These are phyloP conservation scores for Phytophthora vignae DNA, from an alignment of 352 stramenopile genomes.

Conservation along the genomic window DNA sequence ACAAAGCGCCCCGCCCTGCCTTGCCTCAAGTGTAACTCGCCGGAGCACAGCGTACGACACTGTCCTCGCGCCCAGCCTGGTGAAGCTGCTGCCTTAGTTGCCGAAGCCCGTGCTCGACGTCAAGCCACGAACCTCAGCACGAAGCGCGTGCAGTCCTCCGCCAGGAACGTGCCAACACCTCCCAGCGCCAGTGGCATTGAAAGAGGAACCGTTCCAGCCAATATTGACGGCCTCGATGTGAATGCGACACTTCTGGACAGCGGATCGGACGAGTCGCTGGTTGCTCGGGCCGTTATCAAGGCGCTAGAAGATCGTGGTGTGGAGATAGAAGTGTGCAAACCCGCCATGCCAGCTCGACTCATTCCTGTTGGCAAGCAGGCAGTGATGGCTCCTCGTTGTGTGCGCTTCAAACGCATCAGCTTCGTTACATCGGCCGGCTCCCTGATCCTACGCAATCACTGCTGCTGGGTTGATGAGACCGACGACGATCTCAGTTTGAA, in stretches of 20 bases:
- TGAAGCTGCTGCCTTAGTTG: background rate
- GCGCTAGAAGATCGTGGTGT: background rate
- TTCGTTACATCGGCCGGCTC: background rate
- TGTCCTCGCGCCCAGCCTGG: background rate
- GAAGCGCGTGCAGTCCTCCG: background rate
- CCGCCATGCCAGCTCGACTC: background rate
- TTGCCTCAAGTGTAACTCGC: background rate
- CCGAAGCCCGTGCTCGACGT: background rate
- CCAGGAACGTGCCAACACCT: too few relatives aligned
- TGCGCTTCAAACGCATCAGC: background rate
- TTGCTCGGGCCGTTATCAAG: background rate
- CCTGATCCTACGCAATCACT: background rate
- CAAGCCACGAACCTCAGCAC: background rate
- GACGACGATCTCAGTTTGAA: background rate
- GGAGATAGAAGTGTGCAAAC: background rate
- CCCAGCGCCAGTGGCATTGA: background rate
- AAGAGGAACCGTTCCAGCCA: too few relatives aligned
- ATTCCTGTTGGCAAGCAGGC: background rate
- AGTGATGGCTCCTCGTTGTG: background rate
- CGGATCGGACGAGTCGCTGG: background rate
- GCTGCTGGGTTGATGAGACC: background rate
- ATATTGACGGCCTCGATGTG: background rate
- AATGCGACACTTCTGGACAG: background rate
- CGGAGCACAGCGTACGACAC: background rate
- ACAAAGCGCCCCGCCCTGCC: background rate